phyloP scores from a whole-genome alignment of 1,284 basidiomycete species.

The Ceratorhiza oryzae-sativae region DNA sequence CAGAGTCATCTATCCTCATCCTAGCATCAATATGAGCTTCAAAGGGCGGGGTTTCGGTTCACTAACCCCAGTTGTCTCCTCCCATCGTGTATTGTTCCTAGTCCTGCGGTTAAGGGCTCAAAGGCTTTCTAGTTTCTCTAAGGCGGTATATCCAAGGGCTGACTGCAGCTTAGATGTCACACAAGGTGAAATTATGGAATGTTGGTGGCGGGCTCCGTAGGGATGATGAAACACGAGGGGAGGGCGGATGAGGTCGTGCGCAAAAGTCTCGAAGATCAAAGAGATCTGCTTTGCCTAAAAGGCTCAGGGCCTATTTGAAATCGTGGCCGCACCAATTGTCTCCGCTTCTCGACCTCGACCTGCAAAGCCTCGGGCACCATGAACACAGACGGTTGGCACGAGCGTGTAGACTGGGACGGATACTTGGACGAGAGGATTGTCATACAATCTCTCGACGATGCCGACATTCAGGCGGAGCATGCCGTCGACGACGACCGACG shows the following conservation, averaged over 20 bases:
- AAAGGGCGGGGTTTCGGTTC: not conserved
- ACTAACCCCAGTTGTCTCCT: conserved; percentile 32
- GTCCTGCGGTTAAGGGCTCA: conserved; percentile 11
- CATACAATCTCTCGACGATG: conserved; percentile 11
- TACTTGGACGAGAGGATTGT: not conserved
- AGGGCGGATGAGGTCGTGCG: not conserved
- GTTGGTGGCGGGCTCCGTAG: no score
- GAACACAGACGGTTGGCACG: conserved; percentile 25
- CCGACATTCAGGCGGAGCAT: conserved; percentile 15
- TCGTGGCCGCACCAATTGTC: not conserved
- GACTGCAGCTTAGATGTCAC: not conserved
- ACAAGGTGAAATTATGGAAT: not conserved
- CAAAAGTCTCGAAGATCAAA: not conserved
- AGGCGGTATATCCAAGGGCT: not conserved
- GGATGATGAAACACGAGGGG: not conserved
- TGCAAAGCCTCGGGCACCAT: conserved; percentile 5
- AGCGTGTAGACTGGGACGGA: not conserved
- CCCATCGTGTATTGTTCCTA: conserved; percentile 14
- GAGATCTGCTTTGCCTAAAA: not conserved
- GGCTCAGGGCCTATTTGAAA: conserved; percentile 2
- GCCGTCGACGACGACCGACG: not conserved
- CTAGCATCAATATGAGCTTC: not conserved
- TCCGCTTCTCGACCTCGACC: no score
- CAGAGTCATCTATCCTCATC: conserved; percentile 55
- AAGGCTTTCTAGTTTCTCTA: not conserved